phyloP scores from a whole-genome alignment of 2,329 filamentous ascomycete genomes.

The Ophiostoma himal-ulmi region DNA sequence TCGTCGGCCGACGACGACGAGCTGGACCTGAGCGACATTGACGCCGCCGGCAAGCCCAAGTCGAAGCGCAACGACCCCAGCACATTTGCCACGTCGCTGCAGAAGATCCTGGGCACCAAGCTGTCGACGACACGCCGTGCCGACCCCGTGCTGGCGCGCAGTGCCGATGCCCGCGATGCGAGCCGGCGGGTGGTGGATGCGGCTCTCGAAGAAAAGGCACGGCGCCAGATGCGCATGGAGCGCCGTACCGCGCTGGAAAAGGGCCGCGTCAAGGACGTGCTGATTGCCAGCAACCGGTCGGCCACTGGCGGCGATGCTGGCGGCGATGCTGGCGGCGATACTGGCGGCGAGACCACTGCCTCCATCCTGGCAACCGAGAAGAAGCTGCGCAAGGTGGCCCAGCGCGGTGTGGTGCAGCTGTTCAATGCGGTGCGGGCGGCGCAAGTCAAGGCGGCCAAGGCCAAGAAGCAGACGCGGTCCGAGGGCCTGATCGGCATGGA shows the following conservation, averaged over 20 bases:
- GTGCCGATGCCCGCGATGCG: constrained; percentile 64
- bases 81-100: constrained; percentile 87
- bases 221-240: constrained; percentile 71
- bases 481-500: constrained; percentile 72
- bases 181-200: constrained; percentile 67
- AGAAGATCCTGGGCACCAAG: constrained; percentile 88
- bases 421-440: constrained; percentile 94
- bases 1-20: constrained; percentile 35
- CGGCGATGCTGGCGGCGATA: constrained; percentile 37
- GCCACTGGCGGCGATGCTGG: not conserved
- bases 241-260: constrained; percentile 75
- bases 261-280: constrained; percentile 80
- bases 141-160: constrained; percentile 88
- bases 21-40: constrained; percentile 21
- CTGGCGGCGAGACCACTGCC: constrained; percentile 44
- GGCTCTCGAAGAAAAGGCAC: constrained; percentile 75
- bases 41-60: constrained; percentile 21
- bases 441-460: constrained; percentile 80
- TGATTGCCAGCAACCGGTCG: constrained; percentile 46
- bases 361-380: constrained; percentile 67
- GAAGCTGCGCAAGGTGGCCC: constrained; percentile 76
- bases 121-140: constrained; percentile 72
- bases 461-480: constrained; percentile 62
- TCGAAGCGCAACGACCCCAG: constrained; percentile 88
- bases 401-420: constrained; percentile 88